phyloP scores from a whole-genome alignment of 495 filamentous ascomycete species.

The Penicillium cinerascens region DNA sequence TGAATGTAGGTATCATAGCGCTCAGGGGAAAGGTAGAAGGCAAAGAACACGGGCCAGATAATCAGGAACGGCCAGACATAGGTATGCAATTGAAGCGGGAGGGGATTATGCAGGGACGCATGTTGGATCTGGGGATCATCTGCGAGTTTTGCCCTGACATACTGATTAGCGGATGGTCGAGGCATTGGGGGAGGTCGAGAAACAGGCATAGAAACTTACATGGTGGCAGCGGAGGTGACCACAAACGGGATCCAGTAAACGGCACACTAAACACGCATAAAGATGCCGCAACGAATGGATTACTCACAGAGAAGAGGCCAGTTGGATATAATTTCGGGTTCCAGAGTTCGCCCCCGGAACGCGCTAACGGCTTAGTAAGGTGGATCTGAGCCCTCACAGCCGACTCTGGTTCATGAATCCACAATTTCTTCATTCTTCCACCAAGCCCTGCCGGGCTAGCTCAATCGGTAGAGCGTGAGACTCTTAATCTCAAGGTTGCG shows the following conservation, averaged over 20 bases:
- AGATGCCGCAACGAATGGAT: constrained; percentile 13
- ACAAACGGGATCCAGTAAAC: constrained; percentile 29
- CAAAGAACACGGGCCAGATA: constrained; percentile 86
- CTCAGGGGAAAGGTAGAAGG: constrained; percentile 75
- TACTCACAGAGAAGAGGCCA: constrained; percentile 39
- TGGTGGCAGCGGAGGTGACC: constrained; percentile 39
- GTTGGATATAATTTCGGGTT: constrained; percentile 35
- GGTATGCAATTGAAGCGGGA: constrained; percentile 74
- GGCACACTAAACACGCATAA: constrained; percentile 31
- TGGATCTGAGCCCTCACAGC: not conserved
- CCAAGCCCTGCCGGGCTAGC: constrained; percentile 52
- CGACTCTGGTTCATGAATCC: not conserved
- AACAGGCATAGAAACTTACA: constrained; percentile 25
- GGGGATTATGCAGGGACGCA: constrained; percentile 83
- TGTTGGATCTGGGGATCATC: constrained; percentile 85
- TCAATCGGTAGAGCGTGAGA: constrained; percentile 84
- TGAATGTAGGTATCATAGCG: constrained; percentile 87
- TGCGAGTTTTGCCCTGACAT: constrained; percentile 68
- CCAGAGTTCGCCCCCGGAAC: constrained; percentile 34
- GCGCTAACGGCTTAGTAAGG: constrained; percentile 18
- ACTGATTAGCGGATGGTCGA: constrained; percentile 15
- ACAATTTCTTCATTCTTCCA: not conserved
- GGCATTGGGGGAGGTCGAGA: constrained; percentile 2
- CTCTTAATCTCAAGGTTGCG: constrained; percentile 75
- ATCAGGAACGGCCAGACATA: constrained; percentile 92